Evolutionary conservation across 768 basidiomycete genomes (phyloP).

Genomic region (Boletales sp.): DNA sequence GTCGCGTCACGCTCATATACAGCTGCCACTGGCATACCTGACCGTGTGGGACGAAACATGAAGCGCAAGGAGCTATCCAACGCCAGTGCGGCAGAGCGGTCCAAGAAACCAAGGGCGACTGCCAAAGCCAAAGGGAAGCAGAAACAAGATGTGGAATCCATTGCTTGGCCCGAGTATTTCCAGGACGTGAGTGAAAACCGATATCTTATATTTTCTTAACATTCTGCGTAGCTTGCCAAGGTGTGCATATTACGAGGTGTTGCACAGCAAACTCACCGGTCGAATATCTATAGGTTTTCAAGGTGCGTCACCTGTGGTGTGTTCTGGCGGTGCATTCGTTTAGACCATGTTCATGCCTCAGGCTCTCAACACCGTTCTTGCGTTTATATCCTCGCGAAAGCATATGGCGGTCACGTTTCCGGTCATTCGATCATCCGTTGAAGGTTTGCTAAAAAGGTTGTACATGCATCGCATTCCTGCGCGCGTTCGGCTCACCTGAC

Average conservation of each 20-base stretch:
- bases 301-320: slow-evolving; percentile 26
- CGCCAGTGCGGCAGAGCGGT: background rate
- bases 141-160: slow-evolving; percentile 3
- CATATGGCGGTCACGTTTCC: slow-evolving; percentile 78
- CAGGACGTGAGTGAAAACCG: slow-evolving; percentile 35
- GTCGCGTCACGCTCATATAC: slow-evolving; percentile 14
- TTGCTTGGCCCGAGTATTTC: slow-evolving; percentile 64
- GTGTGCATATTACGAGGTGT: slow-evolving; percentile 28
- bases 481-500: background rate
- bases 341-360: slow-evolving; percentile 24
- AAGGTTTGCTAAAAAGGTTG: slow-evolving; percentile 72
- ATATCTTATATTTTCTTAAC: background rate
- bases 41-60: background rate
- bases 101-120: slow-evolving; percentile 17
- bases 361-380: slow-evolving; percentile 87
- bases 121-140: slow-evolving; percentile 17
- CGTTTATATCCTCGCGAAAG: slow-evolving; percentile 79
- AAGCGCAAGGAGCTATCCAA: slow-evolving; percentile 11
- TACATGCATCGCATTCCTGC: slow-evolving; percentile 3
- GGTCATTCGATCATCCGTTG: slow-evolving; percentile 73
- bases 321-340: background rate
- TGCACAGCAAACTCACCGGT: background rate
- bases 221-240: slow-evolving; percentile 51
- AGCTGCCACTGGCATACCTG: background rate
- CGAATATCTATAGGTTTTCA: slow-evolving; percentile 35